A percentile compares a stretch with the other conserved stretches of the same genome.
These are phyloP conservation scores for Porphyridium purpureum DNA, from an alignment of 23 red algal genomes.

Conservation along the genomic window DNA sequence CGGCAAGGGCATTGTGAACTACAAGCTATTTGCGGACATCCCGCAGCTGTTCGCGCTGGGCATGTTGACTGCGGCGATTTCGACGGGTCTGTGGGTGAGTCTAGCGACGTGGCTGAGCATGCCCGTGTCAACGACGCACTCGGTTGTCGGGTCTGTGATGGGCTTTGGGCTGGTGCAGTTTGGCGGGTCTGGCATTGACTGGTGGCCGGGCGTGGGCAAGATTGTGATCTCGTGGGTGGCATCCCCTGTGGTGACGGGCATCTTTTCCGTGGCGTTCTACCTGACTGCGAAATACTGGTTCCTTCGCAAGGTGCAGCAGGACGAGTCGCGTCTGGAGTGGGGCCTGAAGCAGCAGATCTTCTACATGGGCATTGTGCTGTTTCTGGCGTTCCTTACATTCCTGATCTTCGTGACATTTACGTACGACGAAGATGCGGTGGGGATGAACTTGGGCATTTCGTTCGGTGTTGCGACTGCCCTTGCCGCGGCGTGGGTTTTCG, in stretches of 20 bases:
- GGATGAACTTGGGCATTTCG: too few species aligned
- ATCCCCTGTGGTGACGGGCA: constrained; percentile 46
- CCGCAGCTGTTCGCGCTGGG: background rate
- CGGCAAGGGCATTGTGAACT: background rate
- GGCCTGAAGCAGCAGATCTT: too few species aligned
- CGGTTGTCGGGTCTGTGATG: constrained; percentile 54
- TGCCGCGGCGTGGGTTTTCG: too few species aligned
- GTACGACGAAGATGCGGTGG: too few species aligned
- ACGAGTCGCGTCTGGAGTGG: too few species aligned
- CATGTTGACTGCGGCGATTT: background rate
- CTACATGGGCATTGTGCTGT: too few species aligned
- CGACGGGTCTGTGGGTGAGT: constrained; percentile 30
- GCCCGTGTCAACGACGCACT: constrained; percentile 79
- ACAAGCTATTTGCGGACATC: background rate
- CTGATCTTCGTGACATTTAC: too few species aligned
- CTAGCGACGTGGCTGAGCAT: constrained; percentile 46
- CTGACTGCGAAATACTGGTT: constrained; percentile 15
- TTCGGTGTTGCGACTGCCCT: too few species aligned
- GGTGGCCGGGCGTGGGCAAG: constrained; percentile 36
- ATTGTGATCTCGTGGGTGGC: constrained; percentile 57
- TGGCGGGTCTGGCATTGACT: constrained; percentile 14
- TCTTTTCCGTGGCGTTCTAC: constrained; percentile 41
- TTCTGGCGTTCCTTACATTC: too few species aligned
- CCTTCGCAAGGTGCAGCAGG: too few species aligned
- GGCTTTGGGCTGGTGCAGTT: constrained; percentile 39